Evolutionary conservation across 2,329 filamentous ascomycete species (phyloP).

Genomic region (Arachnomyces sp.): DNA sequence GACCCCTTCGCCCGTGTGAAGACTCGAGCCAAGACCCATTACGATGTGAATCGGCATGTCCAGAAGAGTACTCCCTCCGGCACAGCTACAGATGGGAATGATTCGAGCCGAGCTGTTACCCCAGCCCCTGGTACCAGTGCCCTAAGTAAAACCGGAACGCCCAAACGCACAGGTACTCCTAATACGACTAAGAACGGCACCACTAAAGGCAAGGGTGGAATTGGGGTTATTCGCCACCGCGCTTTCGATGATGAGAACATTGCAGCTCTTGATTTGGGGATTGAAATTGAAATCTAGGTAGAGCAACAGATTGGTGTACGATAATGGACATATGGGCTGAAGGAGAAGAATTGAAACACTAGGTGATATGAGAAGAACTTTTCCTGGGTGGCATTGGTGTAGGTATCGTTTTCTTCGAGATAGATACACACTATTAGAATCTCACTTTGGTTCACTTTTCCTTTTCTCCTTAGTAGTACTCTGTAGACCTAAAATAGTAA

Average conservation of each 20-base stretch:
- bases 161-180: constrained; percentile 38
- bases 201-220: constrained; percentile 37
- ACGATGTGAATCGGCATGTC: constrained; percentile 48
- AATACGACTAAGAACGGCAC: constrained; percentile 25
- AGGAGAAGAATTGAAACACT: background rate
- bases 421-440: too few species aligned
- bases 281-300: constrained; percentile 74
- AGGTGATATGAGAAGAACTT: too few species aligned
- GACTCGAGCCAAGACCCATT: constrained; percentile 60
- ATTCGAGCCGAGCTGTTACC: constrained; percentile 41
- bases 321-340: background rate
- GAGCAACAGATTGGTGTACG: background rate
- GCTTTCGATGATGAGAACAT: constrained; percentile 91
- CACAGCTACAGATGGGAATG: constrained; percentile 42
- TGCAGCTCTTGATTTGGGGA: constrained; percentile 77
- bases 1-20: constrained; percentile 54
- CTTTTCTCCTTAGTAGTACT: too few species aligned
- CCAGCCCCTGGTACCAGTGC: constrained; percentile 48
- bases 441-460: too few species aligned
- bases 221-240: constrained; percentile 65
- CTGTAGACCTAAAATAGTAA: too few species aligned
- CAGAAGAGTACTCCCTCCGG: constrained; percentile 22
- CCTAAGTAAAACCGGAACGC: constrained; percentile 45
- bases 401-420: too few species aligned
- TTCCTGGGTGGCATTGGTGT: too few species aligned